Percentiles rank a stretch among this genome's conserved stretches.
These are phyloP conservation scores for Botryotinia narcissicola DNA, from an alignment of 2,329 filamentous ascomycete species.

Conservation along the genomic window DNA sequence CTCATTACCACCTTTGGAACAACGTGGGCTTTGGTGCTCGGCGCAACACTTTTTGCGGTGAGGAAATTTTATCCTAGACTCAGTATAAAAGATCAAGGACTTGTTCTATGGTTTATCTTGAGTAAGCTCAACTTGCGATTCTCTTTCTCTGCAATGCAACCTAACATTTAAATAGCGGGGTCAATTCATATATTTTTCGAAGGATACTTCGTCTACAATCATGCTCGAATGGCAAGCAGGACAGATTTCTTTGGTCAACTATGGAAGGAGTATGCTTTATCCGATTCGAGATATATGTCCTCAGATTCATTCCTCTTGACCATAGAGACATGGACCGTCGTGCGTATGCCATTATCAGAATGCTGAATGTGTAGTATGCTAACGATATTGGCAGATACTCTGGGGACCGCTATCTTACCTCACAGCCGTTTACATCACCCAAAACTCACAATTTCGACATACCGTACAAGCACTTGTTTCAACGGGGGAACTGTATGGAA, in stretches of 20 bases:
- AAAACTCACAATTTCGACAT: constrained; percentile 48
- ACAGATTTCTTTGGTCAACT: constrained; percentile 50
- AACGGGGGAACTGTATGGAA: constrained; percentile 45
- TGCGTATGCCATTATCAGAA: constrained; percentile 22
- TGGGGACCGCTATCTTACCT: constrained; percentile 60
- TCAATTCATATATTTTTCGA: constrained; percentile 37
- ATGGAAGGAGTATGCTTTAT: constrained; percentile 58
- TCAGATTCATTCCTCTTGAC: constrained; percentile 52
- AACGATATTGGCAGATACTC: constrained; percentile 42
- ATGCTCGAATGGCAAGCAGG: constrained; percentile 42
- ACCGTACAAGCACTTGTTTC: constrained; percentile 46
- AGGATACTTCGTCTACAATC: constrained; percentile 51
- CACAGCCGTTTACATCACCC: constrained; percentile 47
- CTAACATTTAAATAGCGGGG: constrained; percentile 40
- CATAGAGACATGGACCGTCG: constrained; percentile 54
- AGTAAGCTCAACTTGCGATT: constrained; percentile 45
- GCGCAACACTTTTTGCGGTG: constrained; percentile 22
- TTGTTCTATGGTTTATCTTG: constrained; percentile 36
- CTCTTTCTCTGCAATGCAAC: constrained; percentile 27
- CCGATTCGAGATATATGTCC: constrained; percentile 55
- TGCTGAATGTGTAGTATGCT: neutral
- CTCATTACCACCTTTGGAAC: constrained; percentile 32
- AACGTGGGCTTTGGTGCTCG: constrained; percentile 28
- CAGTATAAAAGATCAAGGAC: constrained; percentile 26
- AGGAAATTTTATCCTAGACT: constrained; percentile 29